These are phyloP conservation scores for Bothriochloa decipiens DNA, from an alignment of 176 grass and related monocot genomes.

Conservation along the genomic window DNA sequence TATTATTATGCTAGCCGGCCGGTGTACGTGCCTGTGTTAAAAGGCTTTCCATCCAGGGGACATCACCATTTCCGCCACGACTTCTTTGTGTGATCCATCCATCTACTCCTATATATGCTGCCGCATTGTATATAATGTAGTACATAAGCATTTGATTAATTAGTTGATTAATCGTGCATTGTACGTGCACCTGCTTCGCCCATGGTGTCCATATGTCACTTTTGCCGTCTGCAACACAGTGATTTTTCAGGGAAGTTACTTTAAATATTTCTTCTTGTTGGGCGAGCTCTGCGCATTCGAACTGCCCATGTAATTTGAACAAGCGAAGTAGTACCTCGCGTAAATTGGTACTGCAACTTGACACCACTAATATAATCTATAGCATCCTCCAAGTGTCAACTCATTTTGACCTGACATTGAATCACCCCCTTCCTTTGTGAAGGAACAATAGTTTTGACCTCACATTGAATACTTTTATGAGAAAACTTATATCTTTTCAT, in stretches of 20 bases:
- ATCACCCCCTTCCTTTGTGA: too few relatives aligned
- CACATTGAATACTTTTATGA: too few relatives aligned
- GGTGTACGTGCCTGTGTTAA: background rate
- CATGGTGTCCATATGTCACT: background rate
- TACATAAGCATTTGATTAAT: too few relatives aligned
- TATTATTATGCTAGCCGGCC: background rate
- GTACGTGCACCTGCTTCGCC: background rate
- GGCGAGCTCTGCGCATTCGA: background rate
- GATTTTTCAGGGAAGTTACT: background rate
- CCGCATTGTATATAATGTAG: too few relatives aligned
- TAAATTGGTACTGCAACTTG: background rate
- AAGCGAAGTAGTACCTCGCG: too few relatives aligned
- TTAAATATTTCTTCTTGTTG: too few relatives aligned
- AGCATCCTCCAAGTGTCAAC: too few relatives aligned
- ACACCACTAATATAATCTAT: too few relatives aligned
- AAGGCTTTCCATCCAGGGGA: background rate
- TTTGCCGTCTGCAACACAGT: background rate
- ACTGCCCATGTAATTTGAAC: background rate
- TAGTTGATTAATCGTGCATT: background rate
- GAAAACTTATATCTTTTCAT: too few relatives aligned
- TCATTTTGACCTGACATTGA: too few relatives aligned
- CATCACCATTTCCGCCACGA: background rate
- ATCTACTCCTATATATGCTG: too few relatives aligned
- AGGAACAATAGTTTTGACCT: too few relatives aligned
- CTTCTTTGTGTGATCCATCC: background rate